Evolutionary conservation across 495 filamentous ascomycete genomes (phyloP).

Genomic region (Penicillium coprophilum): DNA sequence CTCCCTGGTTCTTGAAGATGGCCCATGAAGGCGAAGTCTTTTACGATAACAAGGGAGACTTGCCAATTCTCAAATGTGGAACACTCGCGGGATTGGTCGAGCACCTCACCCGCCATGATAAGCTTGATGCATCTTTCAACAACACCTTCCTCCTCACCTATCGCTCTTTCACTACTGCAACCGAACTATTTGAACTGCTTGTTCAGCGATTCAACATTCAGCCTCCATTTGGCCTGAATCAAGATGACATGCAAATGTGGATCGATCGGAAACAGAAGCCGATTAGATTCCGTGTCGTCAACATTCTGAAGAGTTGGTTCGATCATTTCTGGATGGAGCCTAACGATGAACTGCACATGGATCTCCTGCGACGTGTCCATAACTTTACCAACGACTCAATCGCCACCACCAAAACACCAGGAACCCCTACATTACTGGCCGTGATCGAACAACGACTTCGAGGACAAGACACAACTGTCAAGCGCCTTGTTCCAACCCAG

Average conservation of each 20-base stretch:
- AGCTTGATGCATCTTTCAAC: constrained; percentile 92
- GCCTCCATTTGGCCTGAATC: constrained; percentile 78
- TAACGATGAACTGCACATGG: constrained; percentile 74
- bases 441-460: constrained; percentile 82
- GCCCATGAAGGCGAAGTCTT: constrained; percentile 89
- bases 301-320: constrained; percentile 97
- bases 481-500: constrained; percentile 81
- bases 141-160: constrained; percentile 97
- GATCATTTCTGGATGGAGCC: constrained; percentile 99
- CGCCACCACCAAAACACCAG: constrained; percentile 87
- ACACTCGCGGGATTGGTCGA: constrained; percentile 90
- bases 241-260: constrained; percentile 81
- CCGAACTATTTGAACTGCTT: constrained; percentile 89
- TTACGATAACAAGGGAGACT: constrained; percentile 75
- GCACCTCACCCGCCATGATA: constrained; percentile 92
- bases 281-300: constrained; percentile 93
- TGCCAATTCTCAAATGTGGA: constrained; percentile 78
- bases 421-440: constrained; percentile 74
- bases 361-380: constrained; percentile 83
- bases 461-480: constrained; percentile 84
- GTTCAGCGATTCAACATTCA: constrained; percentile 89
- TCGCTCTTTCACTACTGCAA: constrained; percentile 85
- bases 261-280: constrained; percentile 91
- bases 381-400: constrained; percentile 89
- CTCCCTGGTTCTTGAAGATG: constrained; percentile 78